Evolutionary conservation across 176 grass and related monocot species (phyloP).

Genomic region (Guadua angustifolia): DNA sequence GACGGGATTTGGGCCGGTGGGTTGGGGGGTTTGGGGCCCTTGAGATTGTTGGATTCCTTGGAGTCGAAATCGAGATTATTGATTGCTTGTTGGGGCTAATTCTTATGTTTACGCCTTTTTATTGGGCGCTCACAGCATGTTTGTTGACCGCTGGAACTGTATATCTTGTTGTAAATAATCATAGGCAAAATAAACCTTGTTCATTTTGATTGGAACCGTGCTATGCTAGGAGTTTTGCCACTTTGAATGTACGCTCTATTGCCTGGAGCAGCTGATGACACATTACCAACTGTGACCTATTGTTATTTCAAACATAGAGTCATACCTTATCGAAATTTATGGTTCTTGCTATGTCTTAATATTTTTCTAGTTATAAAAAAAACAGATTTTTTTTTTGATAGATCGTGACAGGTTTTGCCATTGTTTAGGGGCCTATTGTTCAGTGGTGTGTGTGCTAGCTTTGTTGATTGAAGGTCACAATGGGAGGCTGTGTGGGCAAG

Average conservation of each 20-base stretch:
- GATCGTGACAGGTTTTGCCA: conserved; percentile 18
- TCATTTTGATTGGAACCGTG: not conserved
- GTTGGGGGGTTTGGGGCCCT: not conserved
- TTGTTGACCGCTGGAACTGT: not conserved
- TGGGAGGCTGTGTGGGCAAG: conserved; percentile 57
- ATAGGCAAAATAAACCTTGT: not conserved
- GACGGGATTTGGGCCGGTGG: not conserved
- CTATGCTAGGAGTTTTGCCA: not conserved
- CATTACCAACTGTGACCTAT: not conserved
- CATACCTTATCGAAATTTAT: not conserved
- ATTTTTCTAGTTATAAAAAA: not conserved
- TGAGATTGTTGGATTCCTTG: not conserved
- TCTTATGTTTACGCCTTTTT: not conserved
- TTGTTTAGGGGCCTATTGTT: conserved; percentile 15
- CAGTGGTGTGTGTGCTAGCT: not conserved
- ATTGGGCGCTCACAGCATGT: not conserved
- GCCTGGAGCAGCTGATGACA: too few relatives aligned
- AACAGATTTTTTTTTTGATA: not conserved
- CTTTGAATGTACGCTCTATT: not conserved
- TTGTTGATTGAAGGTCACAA: conserved; percentile 22
- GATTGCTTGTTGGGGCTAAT: not conserved
- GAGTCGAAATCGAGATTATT: not conserved
- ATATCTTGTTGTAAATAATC: not conserved
- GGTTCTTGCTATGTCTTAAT: not conserved
- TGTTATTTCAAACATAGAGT: not conserved